Conservation (phyloP, 2,329 filamentous ascomycete species). For the Elsinoe fawcettii region DNA sequence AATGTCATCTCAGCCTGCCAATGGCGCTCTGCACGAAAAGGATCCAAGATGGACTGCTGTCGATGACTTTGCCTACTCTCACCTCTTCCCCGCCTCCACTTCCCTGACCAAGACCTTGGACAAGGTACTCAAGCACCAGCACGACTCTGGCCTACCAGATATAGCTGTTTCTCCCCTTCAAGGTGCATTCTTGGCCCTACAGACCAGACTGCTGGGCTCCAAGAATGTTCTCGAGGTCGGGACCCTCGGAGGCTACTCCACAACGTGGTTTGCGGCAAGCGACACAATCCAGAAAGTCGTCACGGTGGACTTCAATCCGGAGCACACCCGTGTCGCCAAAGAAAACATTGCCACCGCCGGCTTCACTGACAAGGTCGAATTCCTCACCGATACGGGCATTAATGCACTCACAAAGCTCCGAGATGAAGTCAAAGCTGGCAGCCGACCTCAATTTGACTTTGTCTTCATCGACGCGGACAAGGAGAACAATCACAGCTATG, state of each 20-base stretch:
- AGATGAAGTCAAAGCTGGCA: conserved; percentile 34
- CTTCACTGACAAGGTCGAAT: conserved; percentile 36
- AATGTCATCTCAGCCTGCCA: neutral
- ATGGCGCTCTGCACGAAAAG: conserved; percentile 21
- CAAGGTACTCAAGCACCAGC: conserved; percentile 14
- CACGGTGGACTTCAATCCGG: conserved; percentile 43
- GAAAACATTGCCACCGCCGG: conserved; percentile 38
- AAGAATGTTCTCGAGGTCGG: conserved; percentile 46
- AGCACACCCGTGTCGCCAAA: conserved; percentile 41
- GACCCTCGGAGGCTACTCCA: conserved; percentile 48
- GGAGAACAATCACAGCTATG: conserved; percentile 42
- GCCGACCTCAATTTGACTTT: conserved; percentile 40
- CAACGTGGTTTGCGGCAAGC: conserved; percentile 45
- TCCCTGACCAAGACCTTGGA: conserved; percentile 13
- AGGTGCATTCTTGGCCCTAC: conserved; percentile 35
- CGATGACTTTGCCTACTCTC: conserved; percentile 30
- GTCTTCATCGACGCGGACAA: conserved; percentile 50
- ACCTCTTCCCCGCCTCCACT: conserved; percentile 22
- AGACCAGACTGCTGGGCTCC: conserved; percentile 22
- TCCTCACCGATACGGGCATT: conserved; percentile 39
- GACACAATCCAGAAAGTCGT: conserved; percentile 37
- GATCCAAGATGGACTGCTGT: conserved; percentile 34
- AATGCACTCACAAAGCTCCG: conserved; percentile 37
- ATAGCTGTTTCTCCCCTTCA: conserved; percentile 31
- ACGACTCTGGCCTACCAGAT: conserved; percentile 22